Conservation (phyloP, 1,284 basidiomycete species). For the Polyporus tsugae region DNA sequence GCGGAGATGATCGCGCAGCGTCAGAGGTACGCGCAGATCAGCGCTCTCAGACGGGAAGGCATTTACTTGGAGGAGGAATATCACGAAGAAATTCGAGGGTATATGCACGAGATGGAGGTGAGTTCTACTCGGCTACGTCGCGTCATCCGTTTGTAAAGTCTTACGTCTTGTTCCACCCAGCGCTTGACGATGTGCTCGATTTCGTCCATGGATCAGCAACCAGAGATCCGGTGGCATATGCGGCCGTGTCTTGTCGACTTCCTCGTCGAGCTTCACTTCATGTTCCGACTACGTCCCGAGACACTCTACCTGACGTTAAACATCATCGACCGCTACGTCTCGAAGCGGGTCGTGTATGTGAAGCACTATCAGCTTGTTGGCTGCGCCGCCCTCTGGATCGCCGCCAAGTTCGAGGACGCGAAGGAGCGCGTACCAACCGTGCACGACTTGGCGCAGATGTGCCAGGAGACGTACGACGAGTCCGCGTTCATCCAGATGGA, state of each 20-base stretch:
- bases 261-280: slow-evolving; percentile 98
- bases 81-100: slow-evolving; percentile 88
- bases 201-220: slow-evolving; percentile 98
- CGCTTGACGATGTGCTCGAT: slow-evolving; percentile 87
- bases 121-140: slow-evolving; percentile 43
- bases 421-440: slow-evolving; percentile 98
- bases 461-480: slow-evolving; percentile 95
- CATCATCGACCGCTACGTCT: slow-evolving; percentile 99
- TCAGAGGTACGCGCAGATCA: slow-evolving; percentile 72
- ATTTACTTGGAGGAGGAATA: slow-evolving; percentile 93
- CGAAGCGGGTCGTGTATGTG: slow-evolving; percentile 97
- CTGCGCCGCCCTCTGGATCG: slow-evolving; percentile 98
- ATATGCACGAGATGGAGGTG: slow-evolving; percentile 99
- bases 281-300: slow-evolving; percentile 95
- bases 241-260: slow-evolving; percentile 99
- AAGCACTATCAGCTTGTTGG: slow-evolving; percentile 99
- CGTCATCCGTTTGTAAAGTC: not conserved
- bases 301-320: slow-evolving; percentile 98
- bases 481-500: slow-evolving; percentile 98
- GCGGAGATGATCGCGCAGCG: slow-evolving; percentile 65
- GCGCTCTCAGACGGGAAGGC: slow-evolving; percentile 72
- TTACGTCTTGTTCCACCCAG: slow-evolving; percentile 50
- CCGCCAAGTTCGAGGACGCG: slow-evolving; percentile 98
- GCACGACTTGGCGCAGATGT: slow-evolving; percentile 93
- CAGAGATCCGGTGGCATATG: slow-evolving; percentile 98